Base-by-base conservation (phyloP, 345 rosid genomes). In the Citrus unshiu region DNA sequence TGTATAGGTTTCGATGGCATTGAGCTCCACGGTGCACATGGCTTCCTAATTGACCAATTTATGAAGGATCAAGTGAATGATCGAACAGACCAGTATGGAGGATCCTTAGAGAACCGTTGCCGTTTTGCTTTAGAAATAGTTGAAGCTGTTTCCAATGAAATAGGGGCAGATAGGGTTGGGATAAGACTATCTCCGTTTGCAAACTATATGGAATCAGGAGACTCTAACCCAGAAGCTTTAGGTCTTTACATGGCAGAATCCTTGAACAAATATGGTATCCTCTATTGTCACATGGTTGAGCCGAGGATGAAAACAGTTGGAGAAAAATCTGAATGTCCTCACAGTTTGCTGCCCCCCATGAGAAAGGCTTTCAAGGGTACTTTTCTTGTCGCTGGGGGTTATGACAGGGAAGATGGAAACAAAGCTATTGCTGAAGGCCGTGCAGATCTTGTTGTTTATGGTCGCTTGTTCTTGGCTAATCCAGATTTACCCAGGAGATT, bases 1-100 rank as follows among this genome's bases (percentile, higher is more conserved):
- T 16, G 39, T 34, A 18, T 24, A 93, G 98, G 96, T n/a, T 92
- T 92, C 4, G 98, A 91, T 63, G 98, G 98, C 3, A 91, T 93
- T 22, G 98, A 93, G 84, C 86, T 91, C 74, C 98, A 92, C 9
- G 96, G 92, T 0, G 96, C 98, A 72, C 79, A 93, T 56, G 96
- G 98, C 40, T 90, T 85, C 83, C 72, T 92, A 22, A 77, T 90
- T 7, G 96, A 92, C 24, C 96, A 91, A 80, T 91, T 93, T 84
- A n/a, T 91, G 88, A 93, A 93, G 70, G 96, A 89, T 80, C 84
- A 86, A 30, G 90, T 87, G 40, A 93, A 93, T 24, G 94, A 93
- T 66, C 79, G 98, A 7, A 91, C 91, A 0, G 96, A 90, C 65
- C 82, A 87, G 40, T 89, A 93, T 4, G 96, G 96, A 1, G 98